Evolutionary conservation across 306 rosid species (phyloP).

Genomic region (Coriaria nepalensis): DNA sequence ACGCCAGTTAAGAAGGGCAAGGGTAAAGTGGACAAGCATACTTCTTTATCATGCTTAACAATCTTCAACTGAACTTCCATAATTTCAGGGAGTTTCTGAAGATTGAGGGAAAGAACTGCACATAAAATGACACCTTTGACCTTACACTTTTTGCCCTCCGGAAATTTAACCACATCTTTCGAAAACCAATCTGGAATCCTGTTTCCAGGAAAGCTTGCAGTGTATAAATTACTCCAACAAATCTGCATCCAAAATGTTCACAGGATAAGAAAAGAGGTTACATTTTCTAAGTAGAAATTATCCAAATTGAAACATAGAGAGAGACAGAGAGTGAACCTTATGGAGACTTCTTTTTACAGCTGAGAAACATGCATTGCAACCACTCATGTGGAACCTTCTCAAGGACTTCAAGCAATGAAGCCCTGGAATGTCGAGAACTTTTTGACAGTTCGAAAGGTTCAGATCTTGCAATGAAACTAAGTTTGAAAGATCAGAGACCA

Average conservation of each 20-base stretch:
- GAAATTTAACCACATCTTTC: constrained; percentile 22
- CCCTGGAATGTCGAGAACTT: constrained; percentile 43
- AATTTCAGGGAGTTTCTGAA: constrained; percentile 11
- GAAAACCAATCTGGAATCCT: constrained; percentile 47
- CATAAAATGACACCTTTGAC: constrained; percentile 32
- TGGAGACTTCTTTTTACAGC: constrained; percentile 26
- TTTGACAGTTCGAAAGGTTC: constrained; percentile 40
- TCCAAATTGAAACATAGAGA: background rate
- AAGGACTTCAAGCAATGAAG: constrained; percentile 50
- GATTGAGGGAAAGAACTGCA: constrained; percentile 36
- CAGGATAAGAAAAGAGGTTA: background rate
- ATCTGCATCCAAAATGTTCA: constrained; percentile 22
- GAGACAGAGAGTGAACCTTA: constrained; percentile 27
- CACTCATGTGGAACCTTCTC: constrained; percentile 33
- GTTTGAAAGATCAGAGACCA: constrained; percentile 34
- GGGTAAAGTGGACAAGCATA: constrained; percentile 11
- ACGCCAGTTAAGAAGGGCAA: constrained; percentile 30
- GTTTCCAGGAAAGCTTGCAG: constrained; percentile 48
- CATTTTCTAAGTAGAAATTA: background rate
- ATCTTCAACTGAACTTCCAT: constrained; percentile 29
- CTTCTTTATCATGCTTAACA: constrained; percentile 15
- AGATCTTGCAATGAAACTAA: constrained; percentile 28
- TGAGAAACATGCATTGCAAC: constrained; percentile 36
- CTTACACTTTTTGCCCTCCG: constrained; percentile 23
- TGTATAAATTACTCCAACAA: constrained; percentile 33